Conservation (phyloP, 2,329 filamentous ascomycete genomes). For the Fusarium guadeloupense region DNA sequence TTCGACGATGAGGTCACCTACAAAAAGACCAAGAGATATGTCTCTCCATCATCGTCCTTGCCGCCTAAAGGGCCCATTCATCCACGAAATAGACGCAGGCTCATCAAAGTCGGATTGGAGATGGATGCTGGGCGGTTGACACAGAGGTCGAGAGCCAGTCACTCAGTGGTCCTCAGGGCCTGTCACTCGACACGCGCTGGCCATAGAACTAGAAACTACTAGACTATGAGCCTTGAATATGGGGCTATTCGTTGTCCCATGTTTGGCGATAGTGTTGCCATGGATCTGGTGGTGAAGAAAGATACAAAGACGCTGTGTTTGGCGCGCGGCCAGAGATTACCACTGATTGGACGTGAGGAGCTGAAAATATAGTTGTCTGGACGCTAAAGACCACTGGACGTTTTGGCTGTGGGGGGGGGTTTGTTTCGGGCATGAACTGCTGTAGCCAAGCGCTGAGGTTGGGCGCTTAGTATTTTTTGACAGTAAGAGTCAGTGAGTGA, state of each 20-base stretch:
- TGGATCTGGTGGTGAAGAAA: constrained; percentile 18
- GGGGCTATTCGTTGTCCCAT: constrained; percentile 12
- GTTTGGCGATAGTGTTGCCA: constrained; percentile 21
- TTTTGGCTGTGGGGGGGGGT: neutral
- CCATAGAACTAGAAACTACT: neutral
- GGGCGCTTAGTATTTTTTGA: constrained; percentile 18
- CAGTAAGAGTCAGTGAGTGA: neutral
- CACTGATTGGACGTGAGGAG: constrained; percentile 30
- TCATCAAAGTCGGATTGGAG: constrained; percentile 18
- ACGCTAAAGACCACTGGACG: constrained; percentile 16
- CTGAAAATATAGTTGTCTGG: neutral
- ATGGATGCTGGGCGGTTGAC: constrained; percentile 18
- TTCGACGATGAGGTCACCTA: constrained; percentile 28
- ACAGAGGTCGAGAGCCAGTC: constrained; percentile 33
- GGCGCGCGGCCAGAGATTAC: constrained; percentile 34
- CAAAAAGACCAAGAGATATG: constrained; percentile 2
- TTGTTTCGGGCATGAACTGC: constrained; percentile 12
- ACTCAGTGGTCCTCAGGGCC: constrained; percentile 9
- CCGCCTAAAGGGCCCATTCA: constrained; percentile 28
- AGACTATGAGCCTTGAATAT: neutral
- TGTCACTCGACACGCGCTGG: constrained; percentile 31
- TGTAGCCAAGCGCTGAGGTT: constrained; percentile 14
- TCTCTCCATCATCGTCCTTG: constrained; percentile 14
- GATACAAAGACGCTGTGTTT: neutral
- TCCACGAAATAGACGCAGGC: constrained; percentile 17